These are phyloP conservation scores for Musa troglodytarum DNA, from an alignment of 176 grass and related monocot species.

Conservation along the genomic window DNA sequence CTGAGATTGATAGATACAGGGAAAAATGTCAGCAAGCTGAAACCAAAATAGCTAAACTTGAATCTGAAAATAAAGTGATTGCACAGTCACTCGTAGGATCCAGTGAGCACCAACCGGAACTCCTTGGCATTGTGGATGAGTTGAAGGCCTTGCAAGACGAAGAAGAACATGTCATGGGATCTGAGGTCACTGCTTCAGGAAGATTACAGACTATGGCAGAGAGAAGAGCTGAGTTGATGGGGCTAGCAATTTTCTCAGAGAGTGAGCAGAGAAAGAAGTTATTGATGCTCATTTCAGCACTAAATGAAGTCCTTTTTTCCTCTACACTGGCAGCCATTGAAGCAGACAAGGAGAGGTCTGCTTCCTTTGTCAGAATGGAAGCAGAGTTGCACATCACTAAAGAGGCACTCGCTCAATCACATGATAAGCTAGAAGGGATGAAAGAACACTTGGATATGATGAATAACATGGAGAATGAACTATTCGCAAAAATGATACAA, in stretches of 20 bases:
- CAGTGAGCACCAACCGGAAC: not conserved
- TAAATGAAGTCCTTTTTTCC: slow-evolving; percentile 27
- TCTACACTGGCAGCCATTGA: slow-evolving; percentile 26
- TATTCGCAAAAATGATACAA: slow-evolving; percentile 33
- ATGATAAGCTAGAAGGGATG: slow-evolving; percentile 15
- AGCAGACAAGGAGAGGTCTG: slow-evolving; percentile 40
- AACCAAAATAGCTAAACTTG: slow-evolving; percentile 5
- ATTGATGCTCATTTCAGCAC: slow-evolving; percentile 16
- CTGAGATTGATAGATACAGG: slow-evolving; percentile 1
- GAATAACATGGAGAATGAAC: slow-evolving; percentile 26
- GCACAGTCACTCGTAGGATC: not conserved
- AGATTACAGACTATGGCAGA: slow-evolving; percentile 6
- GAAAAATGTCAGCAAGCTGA: slow-evolving; percentile 7
- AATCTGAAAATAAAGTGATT: not conserved
- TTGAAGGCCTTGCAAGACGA: slow-evolving; percentile 21
- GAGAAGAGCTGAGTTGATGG: slow-evolving; percentile 1
- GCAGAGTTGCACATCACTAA: slow-evolving; percentile 15
- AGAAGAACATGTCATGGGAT: slow-evolving; percentile 16
- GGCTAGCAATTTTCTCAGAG: no score
- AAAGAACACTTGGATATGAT: slow-evolving; percentile 14
- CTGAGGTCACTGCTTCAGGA: slow-evolving; percentile 21
- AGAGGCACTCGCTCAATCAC: not conserved
- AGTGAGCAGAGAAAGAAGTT: slow-evolving; percentile 15
- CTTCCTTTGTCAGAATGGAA: slow-evolving; percentile 31
- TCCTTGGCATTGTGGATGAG: not conserved